Evolutionary conservation across 2,329 filamentous ascomycete genomes (phyloP).

Genomic region (Corinectria fuckeliana): DNA sequence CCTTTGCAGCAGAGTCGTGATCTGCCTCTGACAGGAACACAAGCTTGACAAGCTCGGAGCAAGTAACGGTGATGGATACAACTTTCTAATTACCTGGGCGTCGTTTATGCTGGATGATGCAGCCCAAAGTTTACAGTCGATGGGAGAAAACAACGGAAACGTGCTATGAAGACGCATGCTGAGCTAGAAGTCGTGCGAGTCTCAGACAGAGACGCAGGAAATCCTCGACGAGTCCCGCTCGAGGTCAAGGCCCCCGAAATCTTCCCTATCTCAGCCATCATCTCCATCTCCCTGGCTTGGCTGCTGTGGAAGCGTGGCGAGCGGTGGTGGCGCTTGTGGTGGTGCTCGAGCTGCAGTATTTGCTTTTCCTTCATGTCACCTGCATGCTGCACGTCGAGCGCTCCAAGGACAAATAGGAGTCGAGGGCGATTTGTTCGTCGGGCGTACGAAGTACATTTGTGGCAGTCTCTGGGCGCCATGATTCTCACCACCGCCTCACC

Average conservation of each 20-base stretch:
- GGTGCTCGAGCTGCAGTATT: constrained; percentile 9
- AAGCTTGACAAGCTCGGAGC: background rate
- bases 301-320: constrained; percentile 1
- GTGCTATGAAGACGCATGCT: background rate
- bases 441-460: no score
- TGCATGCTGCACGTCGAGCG: constrained; percentile 8
- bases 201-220: background rate
- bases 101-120: constrained; percentile 1
- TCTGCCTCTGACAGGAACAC: constrained; percentile 20
- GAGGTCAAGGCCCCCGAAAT: background rate
- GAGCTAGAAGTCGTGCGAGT: background rate
- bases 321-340: constrained; percentile 2
- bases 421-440: background rate
- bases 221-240: background rate
- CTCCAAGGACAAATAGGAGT: constrained; percentile 5
- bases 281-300: constrained; percentile 4
- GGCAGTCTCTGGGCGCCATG: background rate
- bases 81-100: background rate
- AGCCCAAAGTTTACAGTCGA: background rate
- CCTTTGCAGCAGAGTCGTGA: constrained; percentile 36
- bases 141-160: background rate
- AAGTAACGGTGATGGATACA: constrained; percentile 6
- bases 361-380: constrained; percentile 13
- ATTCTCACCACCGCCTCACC: no score
- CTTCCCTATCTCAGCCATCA: constrained; percentile 8